Base-by-base conservation (phyloP, 805 yeast species). In the Tetrapisispora fleetii region DNA sequence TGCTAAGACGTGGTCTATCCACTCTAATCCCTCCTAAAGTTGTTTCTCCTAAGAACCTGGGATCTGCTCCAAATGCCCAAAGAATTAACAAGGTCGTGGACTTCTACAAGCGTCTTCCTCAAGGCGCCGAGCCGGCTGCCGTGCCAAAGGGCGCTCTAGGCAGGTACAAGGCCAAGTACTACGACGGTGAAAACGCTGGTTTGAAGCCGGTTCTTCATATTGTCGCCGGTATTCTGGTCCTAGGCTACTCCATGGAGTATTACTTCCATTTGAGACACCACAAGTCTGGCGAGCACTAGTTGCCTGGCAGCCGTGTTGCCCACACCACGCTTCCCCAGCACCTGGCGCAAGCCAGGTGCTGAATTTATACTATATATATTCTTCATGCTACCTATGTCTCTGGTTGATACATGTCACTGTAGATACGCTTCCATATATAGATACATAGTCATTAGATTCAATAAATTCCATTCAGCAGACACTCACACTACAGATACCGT, bases 1-100 rank as follows among this genome's bases (percentile, higher is more conserved):
- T 89, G 71, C 76, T 81, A 65, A 90, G 86, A 83, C 90, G 99
- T 76, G 83, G 83, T 62, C 79, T 91, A 70, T 89, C 98, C 57
- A 85, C 97, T 64, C 78, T 91, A 75, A 90, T 91, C 67, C 99
- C 99, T 62, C 99, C 99, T 70, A 91, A 91, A 91, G 83, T 91
- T 67, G 97, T 96, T 50, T 89, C 97, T 54, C 93, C 96, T 43
- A 79, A 83, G 84, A 90, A 88, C 84, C 76, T 93, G 58, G 95
- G 96, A 52, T 79, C 95, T 53, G 88, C 89, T 74, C 96, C 97
- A 64, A 85, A 91, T 63, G 98, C 98, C 61, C 87, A 88, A 79
- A 87, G 95, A 75, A 87, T 93, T 83, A 83, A 87, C 58, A 85
- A 86, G 69, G 95, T 91, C 63, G 97, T 91, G 62, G 77, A 86